Base-by-base conservation (phyloP, 2,329 filamentous ascomycete species). In the Trichoderma sp. region DNA sequence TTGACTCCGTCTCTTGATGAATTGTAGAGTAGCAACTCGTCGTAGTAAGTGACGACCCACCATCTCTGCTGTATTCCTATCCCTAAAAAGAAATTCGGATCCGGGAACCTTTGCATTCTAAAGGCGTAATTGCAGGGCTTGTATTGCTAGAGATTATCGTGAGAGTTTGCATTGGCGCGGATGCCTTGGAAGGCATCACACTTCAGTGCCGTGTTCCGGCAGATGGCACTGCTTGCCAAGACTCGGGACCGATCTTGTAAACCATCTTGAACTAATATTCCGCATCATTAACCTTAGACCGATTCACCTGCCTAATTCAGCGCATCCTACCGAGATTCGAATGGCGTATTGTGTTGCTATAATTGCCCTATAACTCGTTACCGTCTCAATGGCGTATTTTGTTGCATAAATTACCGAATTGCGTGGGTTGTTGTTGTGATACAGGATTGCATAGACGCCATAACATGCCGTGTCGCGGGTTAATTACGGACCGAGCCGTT, bases 41-140 rank as follows among this genome's bases (percentile, higher is more conserved):
- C 20, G 13, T 53, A 34, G 8, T 15, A 34, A 26, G 34, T 17
- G 4, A 53, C 8, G 9, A 9, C 30, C 30, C 28, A 9, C n/a
- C 23, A 20, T 39, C 32, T 15, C 32, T n/a, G 36, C 23, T 28
- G 13, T 12, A n/a, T 55, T 39, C 20, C 15, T 57, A 26, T 39
- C 64, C 64, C n/a, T 20, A 57, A 57, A 23, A 15, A 39, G 64
- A 67, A 64, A 34, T 6, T 30, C 13, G 36, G 2, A n/a, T 26
- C 30, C 47, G 47, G 23, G 12, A 57, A 57, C 7, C 17, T 57
- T 67, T 55, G 47, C 47, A 39, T 43, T 43, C 3, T 43, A 9
- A 67, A 67, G 64, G 47, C 64, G 64, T 67, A 67, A 67, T 67
- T 67, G 3, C 47, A 67, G 64, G 47, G 64, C 47, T 53, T 15